Evolutionary conservation across 371 early-diverging fungal species (phyloP), one percentile per base, ranked within the genome.

Genomic region (Lichtheimia ramosa): DNA sequence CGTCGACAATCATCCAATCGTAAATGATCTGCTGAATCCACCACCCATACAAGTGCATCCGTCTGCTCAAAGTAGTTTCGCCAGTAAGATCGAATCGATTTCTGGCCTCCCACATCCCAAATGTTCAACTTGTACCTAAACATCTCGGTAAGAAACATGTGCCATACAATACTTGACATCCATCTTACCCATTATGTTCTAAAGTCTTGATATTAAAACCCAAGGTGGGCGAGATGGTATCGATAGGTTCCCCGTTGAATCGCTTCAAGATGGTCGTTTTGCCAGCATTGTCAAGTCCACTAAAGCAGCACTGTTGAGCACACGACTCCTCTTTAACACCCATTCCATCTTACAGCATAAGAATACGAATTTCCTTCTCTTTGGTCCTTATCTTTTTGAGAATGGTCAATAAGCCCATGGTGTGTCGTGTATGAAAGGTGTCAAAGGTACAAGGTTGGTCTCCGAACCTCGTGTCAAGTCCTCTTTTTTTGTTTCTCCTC

Each of bases 11-110:
- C 92, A n/a, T 81, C 77, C 51, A 96, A 68, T 15, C 98, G 76
- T 41, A 86, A 77, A 40, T 90, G 67, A 71, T 98, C 99, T 8
- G 94, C 92, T 12, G 92, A 89, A 73, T 99, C 99, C 16, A 99
- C 96, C 0, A 99, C 99, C 96, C 97, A 99, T 8, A 99, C 89
- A 13, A 99, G 77, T 0, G 96, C 99, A 65, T 99, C 99, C 0
- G 97, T 97, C 56, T 96, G 92, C 71, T 99, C 99, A 87, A 98
- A 99, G 76, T 99, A 99, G 79, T 99, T 99, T 50, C 97, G 83
- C 99, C 99, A 99, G 70, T 97, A 99, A 3, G 96, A 91, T 42
- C 98, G 86, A 59, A 99, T 96, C 0, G 95, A 90, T 59, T 90
- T 90, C 71, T 99, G 99, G 0, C 99, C 99, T 28, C 99, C 99